Base-by-base conservation (phyloP, 306 rosid genomes). In the Dicorynia guianensis region DNA sequence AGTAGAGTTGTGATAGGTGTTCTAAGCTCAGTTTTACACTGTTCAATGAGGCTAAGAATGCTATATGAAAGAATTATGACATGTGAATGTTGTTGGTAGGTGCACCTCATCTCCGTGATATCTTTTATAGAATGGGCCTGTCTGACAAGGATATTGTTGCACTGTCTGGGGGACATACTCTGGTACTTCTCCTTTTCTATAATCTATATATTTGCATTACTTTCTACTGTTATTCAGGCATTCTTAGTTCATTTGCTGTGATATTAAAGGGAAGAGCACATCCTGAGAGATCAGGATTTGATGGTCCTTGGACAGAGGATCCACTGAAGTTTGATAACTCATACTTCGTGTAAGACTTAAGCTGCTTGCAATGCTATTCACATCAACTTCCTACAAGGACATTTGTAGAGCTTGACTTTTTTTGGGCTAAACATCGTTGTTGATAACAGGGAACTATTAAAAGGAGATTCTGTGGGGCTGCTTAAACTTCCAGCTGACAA, bases 281-380 rank as follows among this genome's bases (percentile, higher is more conserved):
- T 76, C 88, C 80, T 17, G 91, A 93, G 69, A 88, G 96, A 85
- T 93, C 96, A 47, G 96, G 96, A 67, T 88, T 93, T 76, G 98
- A 91, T 75, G 97, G 98, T 53, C 86, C 98, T 57, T 93, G 98
- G 97, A 93, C 96, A 13, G 69, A 80, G 70, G 96, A 93, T 50
- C 98, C 96, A 68, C 83, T 91, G 78, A 87, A 89, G 91, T 93
- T 93, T 79, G 94, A 93, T 79, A 91, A 89, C 87, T 88, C 91
- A 15, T 93, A 89, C 81, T 91, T 89, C 52, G 86, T 87, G 96
- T 91, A 89, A 85, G 93, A 69, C 78, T 76, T 67, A 54, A 49
- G 57, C 40, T 67, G 44, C 49, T 15, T 76, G 42, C 77, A 52
- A 38, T 38, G 35, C 69, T 74, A 30, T 60, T 63, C 33, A 13